Percentiles rank a stretch among this genome's conserved stretches.
These are phyloP conservation scores for Cystobasidium pallidum DNA, from an alignment of 1,284 basidiomycete genomes.

Conservation along the genomic window DNA sequence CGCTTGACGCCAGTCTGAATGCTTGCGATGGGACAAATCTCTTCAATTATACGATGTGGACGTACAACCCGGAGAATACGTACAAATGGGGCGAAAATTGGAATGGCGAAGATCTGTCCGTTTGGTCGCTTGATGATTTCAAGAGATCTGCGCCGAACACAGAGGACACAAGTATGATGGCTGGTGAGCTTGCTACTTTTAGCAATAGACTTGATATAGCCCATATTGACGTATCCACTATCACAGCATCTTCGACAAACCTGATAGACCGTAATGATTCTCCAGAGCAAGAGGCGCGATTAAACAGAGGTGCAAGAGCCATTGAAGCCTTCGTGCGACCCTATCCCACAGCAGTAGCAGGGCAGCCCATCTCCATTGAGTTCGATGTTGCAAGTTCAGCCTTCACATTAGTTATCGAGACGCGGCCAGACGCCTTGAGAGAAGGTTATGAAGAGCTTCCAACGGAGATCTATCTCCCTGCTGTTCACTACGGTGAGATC, in stretches of 20 bases:
- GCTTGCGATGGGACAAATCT: conserved; percentile 81
- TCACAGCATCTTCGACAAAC: conserved; percentile 19
- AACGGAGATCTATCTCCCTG: conserved; percentile 54
- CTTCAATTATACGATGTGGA: conserved; percentile 88
- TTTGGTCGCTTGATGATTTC: conserved; percentile 77
- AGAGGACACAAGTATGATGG: neutral
- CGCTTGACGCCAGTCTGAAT: conserved; percentile 89
- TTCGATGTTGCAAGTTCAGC: conserved; percentile 75
- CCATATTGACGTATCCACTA: neutral
- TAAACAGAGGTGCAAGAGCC: conserved; percentile 66
- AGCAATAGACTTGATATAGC: neutral
- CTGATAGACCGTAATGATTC: conserved; percentile 1
- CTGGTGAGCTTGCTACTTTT: conserved; percentile 1
- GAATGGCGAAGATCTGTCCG: conserved; percentile 92
- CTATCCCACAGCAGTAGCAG: conserved; percentile 74
- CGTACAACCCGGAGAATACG: conserved; percentile 72
- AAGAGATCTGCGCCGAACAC: neutral
- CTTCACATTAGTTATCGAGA: conserved; percentile 69
- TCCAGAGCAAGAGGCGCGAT: conserved; percentile 18
- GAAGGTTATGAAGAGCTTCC: conserved; percentile 46
- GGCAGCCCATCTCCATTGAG: conserved; percentile 63
- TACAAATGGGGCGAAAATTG: conserved; percentile 94
- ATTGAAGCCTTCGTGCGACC: conserved; percentile 80
- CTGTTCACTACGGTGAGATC: conserved; percentile 55
- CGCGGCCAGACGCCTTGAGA: conserved; percentile 61